Conservation (phyloP, 2,329 filamentous ascomycete genomes). For the Colletotrichum sp. region DNA sequence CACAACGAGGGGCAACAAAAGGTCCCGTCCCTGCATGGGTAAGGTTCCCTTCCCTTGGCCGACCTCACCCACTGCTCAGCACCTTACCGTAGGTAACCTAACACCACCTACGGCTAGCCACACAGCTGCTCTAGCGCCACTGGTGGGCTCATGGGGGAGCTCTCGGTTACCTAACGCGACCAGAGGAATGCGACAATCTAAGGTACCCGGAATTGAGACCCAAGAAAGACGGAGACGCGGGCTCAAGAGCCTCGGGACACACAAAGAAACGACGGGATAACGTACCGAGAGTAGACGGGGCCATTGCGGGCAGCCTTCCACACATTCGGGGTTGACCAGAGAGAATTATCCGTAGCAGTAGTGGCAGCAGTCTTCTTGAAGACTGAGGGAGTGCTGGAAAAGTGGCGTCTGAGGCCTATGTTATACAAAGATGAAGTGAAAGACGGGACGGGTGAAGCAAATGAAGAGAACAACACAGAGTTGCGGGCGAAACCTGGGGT, state of each 20-base stretch:
- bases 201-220: neutral
- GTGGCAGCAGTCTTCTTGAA: neutral
- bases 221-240: neutral
- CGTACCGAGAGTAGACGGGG: neutral
- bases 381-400: neutral
- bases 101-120: neutral
- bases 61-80: neutral
- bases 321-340: neutral
- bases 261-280: neutral
- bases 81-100: neutral
- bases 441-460: neutral
- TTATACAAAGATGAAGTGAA: conserved; percentile 1
- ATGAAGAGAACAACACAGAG: neutral
- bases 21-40: conserved; percentile 23
- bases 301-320: neutral
- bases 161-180: neutral
- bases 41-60: neutral
- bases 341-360: neutral
- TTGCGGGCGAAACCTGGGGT: neutral
- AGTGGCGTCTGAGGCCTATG: neutral
- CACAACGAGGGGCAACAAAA: conserved; percentile 23
- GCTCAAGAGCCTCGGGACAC: neutral
- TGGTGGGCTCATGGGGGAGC: neutral
- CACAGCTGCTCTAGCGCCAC: neutral
- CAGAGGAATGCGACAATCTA: neutral